Base-by-base conservation (phyloP, 768 basidiomycete genomes). In the Lactifluus volemus region DNA sequence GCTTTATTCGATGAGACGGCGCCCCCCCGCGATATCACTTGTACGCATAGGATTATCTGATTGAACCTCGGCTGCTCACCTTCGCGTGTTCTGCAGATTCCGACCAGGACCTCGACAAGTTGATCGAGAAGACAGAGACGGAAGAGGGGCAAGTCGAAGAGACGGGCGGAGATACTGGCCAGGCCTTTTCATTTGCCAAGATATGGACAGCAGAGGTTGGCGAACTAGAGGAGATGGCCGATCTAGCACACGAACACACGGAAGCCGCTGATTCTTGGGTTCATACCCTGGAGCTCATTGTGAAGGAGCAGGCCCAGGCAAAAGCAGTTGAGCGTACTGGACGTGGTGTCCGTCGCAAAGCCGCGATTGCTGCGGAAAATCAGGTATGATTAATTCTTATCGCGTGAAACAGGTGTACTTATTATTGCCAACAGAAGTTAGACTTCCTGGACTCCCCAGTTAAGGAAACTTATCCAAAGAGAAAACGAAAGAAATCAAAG, bases 181-280 rank as follows among this genome's bases (percentile, higher is more conserved):
- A 84, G 34, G 76, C 82, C 9, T 97, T 98, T 70, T 82, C 82
- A 6, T 96, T 95, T 68, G 93, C 95, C 11, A 94, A 95, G 71
- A 81, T 98, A 47, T 98, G 95, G 95, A 83, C 87, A 1, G 84
- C 88, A 25, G 84, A 88, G 61, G 86, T 88, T 68, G 86, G 86
- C 56, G 68, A 75, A 3, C 72, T 90, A 51, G 88, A 87, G 69
- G 88, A 89, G 15, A 69, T 91, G 21, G 78, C 74, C 38, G 88
- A 88, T 49, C 77, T 74, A 6, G 67, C 77, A 4, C 70, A 70
- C 2, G 75, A 74, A 5, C 63, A 70, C 15, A 57, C 60, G 0
- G 84, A 83, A 49, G 78, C 84, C 57, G 78, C 75, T 34, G 86
- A 92, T 70, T 90, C 91, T n/a, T 95, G 92, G 93, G 81, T 86